Evolutionary conservation across 1,284 basidiomycete genomes (phyloP).

Genomic region (Schizopora paradoxa): DNA sequence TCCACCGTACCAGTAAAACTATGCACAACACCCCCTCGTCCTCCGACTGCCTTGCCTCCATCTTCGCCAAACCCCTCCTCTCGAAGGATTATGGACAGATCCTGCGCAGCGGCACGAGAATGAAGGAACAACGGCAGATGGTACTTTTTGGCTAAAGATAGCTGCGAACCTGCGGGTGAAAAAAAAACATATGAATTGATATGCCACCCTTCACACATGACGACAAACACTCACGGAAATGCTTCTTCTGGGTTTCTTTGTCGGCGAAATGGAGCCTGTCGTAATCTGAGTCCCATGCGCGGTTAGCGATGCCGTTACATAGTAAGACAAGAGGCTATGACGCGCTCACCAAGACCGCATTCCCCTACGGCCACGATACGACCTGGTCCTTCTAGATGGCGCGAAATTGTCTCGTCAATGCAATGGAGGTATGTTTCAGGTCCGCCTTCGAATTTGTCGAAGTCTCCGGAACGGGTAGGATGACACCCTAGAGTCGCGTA

Average conservation of each 20-base stretch:
- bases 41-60: conserved; percentile 50
- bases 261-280: conserved; percentile 74
- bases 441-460: conserved; percentile 58
- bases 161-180: conserved; percentile 38
- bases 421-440: conserved; percentile 60
- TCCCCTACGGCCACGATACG: conserved; percentile 79
- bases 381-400: conserved; percentile 50
- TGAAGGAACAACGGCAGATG: conserved; percentile 83
- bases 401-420: conserved; percentile 51
- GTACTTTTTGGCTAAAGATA: conserved; percentile 66
- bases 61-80: conserved; percentile 61
- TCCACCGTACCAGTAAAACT: conserved; percentile 74
- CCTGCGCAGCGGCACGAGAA: conserved; percentile 70
- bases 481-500: conserved; percentile 84
- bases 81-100: conserved; percentile 64
- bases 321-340: not conserved
- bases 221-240: conserved; percentile 50
- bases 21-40: conserved; percentile 76
- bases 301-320: not conserved
- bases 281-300: conserved; percentile 53
- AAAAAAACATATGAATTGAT: not conserved
- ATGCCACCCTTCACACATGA: not conserved
- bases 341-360: conserved; percentile 70
- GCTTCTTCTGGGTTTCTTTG: conserved; percentile 55
- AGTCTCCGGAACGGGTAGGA: conserved; percentile 78